phyloP scores from a whole-genome alignment of 768 basidiomycete genomes.

The Macrolepiota fuliginosa region DNA sequence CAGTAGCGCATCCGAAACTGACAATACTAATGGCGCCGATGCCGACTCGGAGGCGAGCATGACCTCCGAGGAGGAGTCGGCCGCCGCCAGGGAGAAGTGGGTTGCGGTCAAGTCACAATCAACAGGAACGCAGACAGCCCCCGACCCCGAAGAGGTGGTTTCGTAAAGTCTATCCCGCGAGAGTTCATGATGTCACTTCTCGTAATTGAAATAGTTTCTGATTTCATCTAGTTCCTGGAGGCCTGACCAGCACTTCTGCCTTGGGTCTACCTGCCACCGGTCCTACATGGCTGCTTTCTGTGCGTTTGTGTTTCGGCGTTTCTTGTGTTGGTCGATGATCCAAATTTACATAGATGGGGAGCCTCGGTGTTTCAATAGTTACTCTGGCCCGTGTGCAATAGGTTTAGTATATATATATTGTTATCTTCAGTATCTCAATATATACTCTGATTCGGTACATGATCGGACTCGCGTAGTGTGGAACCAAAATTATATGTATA shows the following conservation, averaged over 20 bases:
- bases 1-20: constrained; percentile 54
- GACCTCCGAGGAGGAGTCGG: constrained; percentile 68
- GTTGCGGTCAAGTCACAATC: constrained; percentile 63
- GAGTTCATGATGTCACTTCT: background rate
- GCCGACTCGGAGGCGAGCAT: constrained; percentile 77
- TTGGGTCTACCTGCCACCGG: background rate
- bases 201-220: background rate
- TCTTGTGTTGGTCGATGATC: constrained; percentile 13
- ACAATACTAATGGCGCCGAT: constrained; percentile 59
- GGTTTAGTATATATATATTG: constrained; percentile 3
- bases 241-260: background rate
- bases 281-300: background rate
- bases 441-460: constrained; percentile 1
- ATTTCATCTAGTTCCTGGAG: background rate
- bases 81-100: constrained; percentile 67
- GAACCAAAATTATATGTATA: background rate
- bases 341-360: constrained; percentile 12
- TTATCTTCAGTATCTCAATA: constrained; percentile 4
- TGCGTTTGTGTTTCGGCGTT: constrained; percentile 10
- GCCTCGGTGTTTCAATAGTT: constrained; percentile 3
- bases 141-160: constrained; percentile 4
- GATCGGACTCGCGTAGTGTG: background rate
- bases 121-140: constrained; percentile 7
- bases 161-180: background rate
- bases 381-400: background rate